Conservation (phyloP, 2,329 filamentous ascomycete genomes). For the Aureobasidium melanogenum region DNA sequence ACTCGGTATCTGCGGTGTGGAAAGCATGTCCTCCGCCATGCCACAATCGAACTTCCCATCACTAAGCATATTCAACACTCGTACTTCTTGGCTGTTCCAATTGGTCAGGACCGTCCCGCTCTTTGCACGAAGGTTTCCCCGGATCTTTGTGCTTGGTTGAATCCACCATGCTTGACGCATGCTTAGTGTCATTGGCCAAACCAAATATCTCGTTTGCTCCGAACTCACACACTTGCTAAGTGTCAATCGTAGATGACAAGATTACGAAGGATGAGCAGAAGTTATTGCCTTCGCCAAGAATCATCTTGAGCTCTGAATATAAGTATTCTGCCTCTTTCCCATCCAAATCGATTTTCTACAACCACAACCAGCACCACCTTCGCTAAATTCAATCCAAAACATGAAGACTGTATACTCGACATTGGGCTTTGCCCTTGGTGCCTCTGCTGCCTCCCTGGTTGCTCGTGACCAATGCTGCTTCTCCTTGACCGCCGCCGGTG, state of each 20-base stretch:
- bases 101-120: not conserved
- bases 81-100: not conserved
- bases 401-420: conserved; percentile 13
- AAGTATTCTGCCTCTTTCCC: not conserved
- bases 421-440: conserved; percentile 12
- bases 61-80: not conserved
- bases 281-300: not conserved
- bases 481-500: conserved; percentile 41
- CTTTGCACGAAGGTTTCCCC: not conserved
- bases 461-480: conserved; percentile 34
- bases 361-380: not conserved
- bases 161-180: not conserved
- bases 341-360: not conserved
- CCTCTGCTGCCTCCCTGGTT: conserved; percentile 9
- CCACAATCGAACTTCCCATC: not conserved
- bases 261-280: not conserved
- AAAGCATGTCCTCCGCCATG: not conserved
- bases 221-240: too few species aligned
- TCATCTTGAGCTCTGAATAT: not conserved
- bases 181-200: conserved; percentile 8
- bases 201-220: not conserved
- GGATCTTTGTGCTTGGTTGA: not conserved
- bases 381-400: not conserved
- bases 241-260: too few species aligned
- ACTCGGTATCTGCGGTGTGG: not conserved